These are phyloP conservation scores for Phialocephala sp. DNA, from an alignment of 2,329 filamentous ascomycete genomes.

Conservation along the genomic window DNA sequence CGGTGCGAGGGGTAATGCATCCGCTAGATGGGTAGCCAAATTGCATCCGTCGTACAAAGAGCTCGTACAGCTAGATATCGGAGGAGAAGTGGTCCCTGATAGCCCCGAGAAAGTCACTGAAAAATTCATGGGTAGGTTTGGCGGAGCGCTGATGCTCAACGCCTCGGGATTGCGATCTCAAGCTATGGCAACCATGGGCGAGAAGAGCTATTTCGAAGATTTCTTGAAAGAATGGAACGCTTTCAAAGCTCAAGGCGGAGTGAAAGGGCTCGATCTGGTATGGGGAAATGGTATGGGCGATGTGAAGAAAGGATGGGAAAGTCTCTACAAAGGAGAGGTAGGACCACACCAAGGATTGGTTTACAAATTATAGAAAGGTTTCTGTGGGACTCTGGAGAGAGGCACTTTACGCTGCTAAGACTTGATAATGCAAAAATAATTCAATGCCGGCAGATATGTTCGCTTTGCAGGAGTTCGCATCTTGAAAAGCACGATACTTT, in stretches of 20 bases:
- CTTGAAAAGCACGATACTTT: too few species aligned
- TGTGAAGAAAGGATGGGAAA: constrained; percentile 35
- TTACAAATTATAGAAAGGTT: constrained; percentile 23
- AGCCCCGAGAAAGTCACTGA: constrained; percentile 26
- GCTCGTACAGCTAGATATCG: constrained; percentile 27
- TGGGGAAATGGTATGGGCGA: constrained; percentile 37
- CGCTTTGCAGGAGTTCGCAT: too few species aligned
- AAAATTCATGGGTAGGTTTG: constrained; percentile 21
- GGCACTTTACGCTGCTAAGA: background rate
- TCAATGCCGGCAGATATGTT: too few species aligned
- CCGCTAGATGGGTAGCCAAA: constrained; percentile 29
- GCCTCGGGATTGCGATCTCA: constrained; percentile 28
- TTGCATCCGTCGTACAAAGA: constrained; percentile 21
- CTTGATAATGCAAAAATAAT: too few species aligned
- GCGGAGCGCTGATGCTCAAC: constrained; percentile 24
- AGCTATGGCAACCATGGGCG: constrained; percentile 26
- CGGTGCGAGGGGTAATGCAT: constrained; percentile 32
- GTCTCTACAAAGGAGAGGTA: constrained; percentile 33
- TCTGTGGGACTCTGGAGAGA: background rate
- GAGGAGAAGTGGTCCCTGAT: constrained; percentile 28
- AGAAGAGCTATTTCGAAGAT: constrained; percentile 30
- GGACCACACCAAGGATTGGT: constrained; percentile 32
- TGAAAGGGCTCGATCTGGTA: constrained; percentile 28
- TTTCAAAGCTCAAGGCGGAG: constrained; percentile 27
- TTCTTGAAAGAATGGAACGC: constrained; percentile 22